A percentile compares a stretch with the other conserved stretches of the same genome.
phyloP scores from a whole-genome alignment of 768 basidiomycete species.

The Dacryopinax spathularia region DNA sequence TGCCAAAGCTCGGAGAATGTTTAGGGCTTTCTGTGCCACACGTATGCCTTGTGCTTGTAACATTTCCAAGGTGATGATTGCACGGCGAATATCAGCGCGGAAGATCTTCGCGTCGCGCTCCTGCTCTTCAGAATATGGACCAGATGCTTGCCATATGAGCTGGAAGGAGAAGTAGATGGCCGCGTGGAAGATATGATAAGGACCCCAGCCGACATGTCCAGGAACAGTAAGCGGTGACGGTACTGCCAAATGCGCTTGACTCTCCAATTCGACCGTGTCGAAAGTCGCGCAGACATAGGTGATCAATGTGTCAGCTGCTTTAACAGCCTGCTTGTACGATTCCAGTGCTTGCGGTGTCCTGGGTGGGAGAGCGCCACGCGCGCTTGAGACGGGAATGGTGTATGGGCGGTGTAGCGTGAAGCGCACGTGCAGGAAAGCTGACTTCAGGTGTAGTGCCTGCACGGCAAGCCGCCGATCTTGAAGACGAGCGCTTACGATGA shows the following conservation, averaged over 20 bases:
- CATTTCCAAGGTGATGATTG: constrained; percentile 49
- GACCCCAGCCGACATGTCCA: constrained; percentile 72
- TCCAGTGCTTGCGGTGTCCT: constrained; percentile 12
- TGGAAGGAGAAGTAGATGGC: constrained; percentile 90
- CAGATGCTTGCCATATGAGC: constrained; percentile 50
- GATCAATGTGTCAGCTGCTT: constrained; percentile 63
- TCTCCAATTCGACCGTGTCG: constrained; percentile 36
- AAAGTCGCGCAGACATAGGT: constrained; percentile 12
- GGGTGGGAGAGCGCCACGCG: constrained; percentile 2
- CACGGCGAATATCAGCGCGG: constrained; percentile 59
- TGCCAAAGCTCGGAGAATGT: constrained; percentile 54
- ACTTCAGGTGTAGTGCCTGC: constrained; percentile 66
- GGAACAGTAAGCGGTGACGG: constrained; percentile 50
- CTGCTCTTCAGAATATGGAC: constrained; percentile 23
- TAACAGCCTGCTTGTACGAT: constrained; percentile 52
- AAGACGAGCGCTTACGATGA: constrained; percentile 50
- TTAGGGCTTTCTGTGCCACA: constrained; percentile 60
- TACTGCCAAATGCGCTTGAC: constrained; percentile 54
- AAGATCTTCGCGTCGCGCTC: constrained; percentile 66
- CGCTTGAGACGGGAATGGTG: constrained; percentile 29
- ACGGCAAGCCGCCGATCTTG: constrained; percentile 55
- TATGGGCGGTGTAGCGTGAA: constrained; percentile 75
- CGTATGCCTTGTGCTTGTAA: constrained; percentile 37
- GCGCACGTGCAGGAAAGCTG: constrained; percentile 66
- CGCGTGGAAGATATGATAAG: constrained; percentile 72